These are phyloP conservation scores for Metschnikowia koreensis DNA, from an alignment of 805 yeast genomes.

Conservation along the genomic window DNA sequence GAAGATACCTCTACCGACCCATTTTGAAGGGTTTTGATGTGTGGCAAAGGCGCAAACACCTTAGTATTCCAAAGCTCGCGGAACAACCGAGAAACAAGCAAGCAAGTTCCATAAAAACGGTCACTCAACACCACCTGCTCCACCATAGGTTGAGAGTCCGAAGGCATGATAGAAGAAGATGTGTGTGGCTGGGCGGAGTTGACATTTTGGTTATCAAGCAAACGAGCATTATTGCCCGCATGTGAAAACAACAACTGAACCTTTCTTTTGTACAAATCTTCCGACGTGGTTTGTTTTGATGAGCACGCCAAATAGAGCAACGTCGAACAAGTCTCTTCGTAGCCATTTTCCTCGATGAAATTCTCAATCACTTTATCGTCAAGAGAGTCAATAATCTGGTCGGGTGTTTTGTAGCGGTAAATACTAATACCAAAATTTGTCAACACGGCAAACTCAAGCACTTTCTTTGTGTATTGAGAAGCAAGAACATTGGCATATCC, in stretches of 20 bases:
- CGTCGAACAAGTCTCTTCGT: constrained; percentile 86
- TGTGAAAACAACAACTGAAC: constrained; percentile 52
- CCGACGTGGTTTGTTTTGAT: constrained; percentile 54
- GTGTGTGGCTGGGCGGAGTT: constrained; percentile 17
- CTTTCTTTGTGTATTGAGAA: constrained; percentile 69
- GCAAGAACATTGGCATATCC: constrained; percentile 88
- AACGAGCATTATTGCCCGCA: constrained; percentile 52
- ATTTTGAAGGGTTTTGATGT: constrained; percentile 36
- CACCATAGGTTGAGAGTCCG: constrained; percentile 41
- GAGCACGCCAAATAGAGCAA: constrained; percentile 83
- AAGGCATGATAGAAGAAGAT: constrained; percentile 14
- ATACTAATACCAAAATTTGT: constrained; percentile 77
- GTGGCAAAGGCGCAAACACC: constrained; percentile 54
- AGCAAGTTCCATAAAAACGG: constrained; percentile 82
- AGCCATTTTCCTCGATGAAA: constrained; percentile 77
- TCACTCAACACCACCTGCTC: constrained; percentile 88
- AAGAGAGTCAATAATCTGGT: constrained; percentile 66
- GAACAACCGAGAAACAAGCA: constrained; percentile 73
- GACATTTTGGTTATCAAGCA: constrained; percentile 20
- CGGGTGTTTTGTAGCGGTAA: constrained; percentile 78
- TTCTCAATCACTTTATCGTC: constrained; percentile 64
- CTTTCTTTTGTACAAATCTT: constrained; percentile 39
- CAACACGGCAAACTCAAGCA: constrained; percentile 74
- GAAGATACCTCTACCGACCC: constrained; percentile 39
- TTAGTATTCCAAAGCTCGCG: constrained; percentile 75